phyloP scores from a whole-genome alignment of 768 basidiomycete species.

The Tubosaeta sp. region DNA sequence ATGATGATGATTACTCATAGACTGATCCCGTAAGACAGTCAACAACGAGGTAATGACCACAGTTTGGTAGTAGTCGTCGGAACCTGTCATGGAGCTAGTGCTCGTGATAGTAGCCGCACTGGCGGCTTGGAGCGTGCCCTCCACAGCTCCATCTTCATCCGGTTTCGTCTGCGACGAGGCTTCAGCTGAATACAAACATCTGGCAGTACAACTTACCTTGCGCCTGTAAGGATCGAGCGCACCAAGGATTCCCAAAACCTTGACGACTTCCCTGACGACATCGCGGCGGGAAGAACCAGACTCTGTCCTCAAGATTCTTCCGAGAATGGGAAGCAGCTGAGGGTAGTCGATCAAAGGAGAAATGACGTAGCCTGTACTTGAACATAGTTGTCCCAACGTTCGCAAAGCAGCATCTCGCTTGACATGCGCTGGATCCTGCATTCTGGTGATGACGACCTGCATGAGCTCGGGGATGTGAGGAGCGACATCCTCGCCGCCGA shows the following conservation, averaged over 20 bases:
- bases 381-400: slow-evolving; percentile 92
- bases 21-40: slow-evolving; percentile 82
- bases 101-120: slow-evolving; percentile 68
- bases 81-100: slow-evolving; percentile 54
- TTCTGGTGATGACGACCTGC: slow-evolving; percentile 80
- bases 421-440: slow-evolving; percentile 82
- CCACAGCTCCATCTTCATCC: slow-evolving; percentile 58
- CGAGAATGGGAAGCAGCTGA: slow-evolving; percentile 79
- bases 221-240: slow-evolving; percentile 94
- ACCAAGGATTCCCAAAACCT: slow-evolving; percentile 93
- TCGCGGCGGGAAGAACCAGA: slow-evolving; percentile 72
- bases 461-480: slow-evolving; percentile 84
- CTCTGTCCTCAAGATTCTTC: slow-evolving; percentile 83
- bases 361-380: slow-evolving; percentile 94
- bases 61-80: slow-evolving; percentile 97
- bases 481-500: slow-evolving; percentile 88
- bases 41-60: slow-evolving; percentile 89
- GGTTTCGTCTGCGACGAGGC: slow-evolving; percentile 44
- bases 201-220: slow-evolving; percentile 53
- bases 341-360: slow-evolving; percentile 88
- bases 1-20: slow-evolving; percentile 82
- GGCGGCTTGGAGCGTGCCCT: slow-evolving; percentile 56
- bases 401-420: slow-evolving; percentile 94
- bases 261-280: slow-evolving; percentile 90
- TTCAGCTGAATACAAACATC: slow-evolving; percentile 2